Evolutionary conservation across 305 asterid genomes (phyloP).

Genomic region (Solanum hybrid): DNA sequence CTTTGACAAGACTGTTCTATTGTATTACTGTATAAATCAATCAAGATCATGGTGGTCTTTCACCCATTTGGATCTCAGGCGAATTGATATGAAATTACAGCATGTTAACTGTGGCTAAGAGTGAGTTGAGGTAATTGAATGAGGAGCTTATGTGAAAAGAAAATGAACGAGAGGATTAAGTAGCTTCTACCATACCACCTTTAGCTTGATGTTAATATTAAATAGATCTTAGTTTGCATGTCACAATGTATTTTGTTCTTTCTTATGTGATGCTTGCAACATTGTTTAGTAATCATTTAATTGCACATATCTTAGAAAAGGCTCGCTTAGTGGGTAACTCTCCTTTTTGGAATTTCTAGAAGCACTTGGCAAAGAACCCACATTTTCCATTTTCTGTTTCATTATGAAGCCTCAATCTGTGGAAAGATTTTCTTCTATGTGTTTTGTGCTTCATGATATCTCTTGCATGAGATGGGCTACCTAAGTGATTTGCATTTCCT

Average conservation of each 20-base stretch:
- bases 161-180: neutral
- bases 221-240: neutral
- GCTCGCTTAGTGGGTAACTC: neutral
- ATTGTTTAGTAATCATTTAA: neutral
- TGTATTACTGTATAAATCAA: neutral
- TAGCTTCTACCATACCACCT: neutral
- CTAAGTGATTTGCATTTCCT: neutral
- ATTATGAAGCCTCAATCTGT: neutral
- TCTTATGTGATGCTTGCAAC: neutral
- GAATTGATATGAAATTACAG: neutral
- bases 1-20: neutral
- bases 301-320: neutral
- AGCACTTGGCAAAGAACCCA: neutral
- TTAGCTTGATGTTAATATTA: neutral
- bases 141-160: neutral
- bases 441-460: neutral
- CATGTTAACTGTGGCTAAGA: neutral
- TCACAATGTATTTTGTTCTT: neutral
- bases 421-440: neutral
- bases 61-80: neutral
- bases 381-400: neutral
- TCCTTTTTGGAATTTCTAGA: neutral
- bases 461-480: conserved; percentile 2
- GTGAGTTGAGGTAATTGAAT: neutral
- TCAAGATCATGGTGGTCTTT: neutral